These are phyloP conservation scores for Verticillium zaregamsianum DNA, from an alignment of 2,329 filamentous ascomycete genomes.

Conservation along the genomic window DNA sequence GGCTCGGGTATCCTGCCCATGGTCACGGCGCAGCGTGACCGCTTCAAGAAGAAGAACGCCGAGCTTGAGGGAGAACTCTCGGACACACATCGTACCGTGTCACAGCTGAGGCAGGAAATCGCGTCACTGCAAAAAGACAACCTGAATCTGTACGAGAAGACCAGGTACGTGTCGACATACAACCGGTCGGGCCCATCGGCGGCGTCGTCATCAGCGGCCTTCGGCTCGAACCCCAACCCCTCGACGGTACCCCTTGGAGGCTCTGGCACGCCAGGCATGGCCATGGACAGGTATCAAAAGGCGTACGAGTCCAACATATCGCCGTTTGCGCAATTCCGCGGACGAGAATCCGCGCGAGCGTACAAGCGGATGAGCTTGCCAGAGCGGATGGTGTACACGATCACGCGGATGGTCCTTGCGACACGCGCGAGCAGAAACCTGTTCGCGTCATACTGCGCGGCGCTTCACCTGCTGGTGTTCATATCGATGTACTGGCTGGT, in stretches of 20 bases:
- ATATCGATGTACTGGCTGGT: conserved; percentile 82
- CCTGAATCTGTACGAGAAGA: conserved; percentile 94
- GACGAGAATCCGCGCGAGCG: conserved; percentile 85
- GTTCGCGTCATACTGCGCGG: conserved; percentile 88
- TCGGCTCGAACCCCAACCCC: conserved; percentile 67
- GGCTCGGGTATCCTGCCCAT: conserved; percentile 90
- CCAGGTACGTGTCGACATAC: conserved; percentile 91
- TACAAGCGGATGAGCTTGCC: conserved; percentile 91
- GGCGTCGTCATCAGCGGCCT: conserved; percentile 63
- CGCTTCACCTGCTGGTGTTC: conserved; percentile 83
- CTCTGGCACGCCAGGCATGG: conserved; percentile 55
- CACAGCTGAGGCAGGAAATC: conserved; percentile 84
- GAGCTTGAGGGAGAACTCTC: conserved; percentile 89
- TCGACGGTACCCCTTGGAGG: conserved; percentile 61
- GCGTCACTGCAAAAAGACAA: conserved; percentile 94
- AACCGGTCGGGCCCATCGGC: conserved; percentile 63
- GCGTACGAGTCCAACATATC: conserved; percentile 95
- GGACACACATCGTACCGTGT: conserved; percentile 75
- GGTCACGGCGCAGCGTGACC: conserved; percentile 95
- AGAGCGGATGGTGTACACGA: conserved; percentile 83
- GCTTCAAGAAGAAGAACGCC: conserved; percentile 93
- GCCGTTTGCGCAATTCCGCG: conserved; percentile 91
- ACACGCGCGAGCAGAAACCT: conserved; percentile 88
- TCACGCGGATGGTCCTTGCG: conserved; percentile 86
- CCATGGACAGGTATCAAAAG: conserved; percentile 80